Evolutionary conservation across 2,329 filamentous ascomycete species (phyloP).

Genomic region (Arthrobotrys megalospora): DNA sequence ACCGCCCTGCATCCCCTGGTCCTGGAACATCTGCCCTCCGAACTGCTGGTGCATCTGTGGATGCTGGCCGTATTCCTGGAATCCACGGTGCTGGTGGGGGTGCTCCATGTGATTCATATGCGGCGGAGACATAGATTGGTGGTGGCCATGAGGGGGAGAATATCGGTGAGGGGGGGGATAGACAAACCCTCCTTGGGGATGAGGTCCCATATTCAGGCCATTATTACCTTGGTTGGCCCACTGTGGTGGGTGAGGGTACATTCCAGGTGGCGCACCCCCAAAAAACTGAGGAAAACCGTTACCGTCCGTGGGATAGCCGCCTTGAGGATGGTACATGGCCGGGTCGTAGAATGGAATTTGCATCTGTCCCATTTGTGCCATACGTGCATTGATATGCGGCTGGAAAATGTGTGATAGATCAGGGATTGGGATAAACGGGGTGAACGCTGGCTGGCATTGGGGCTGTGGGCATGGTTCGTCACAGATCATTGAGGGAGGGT

Average conservation of each 20-base stretch:
- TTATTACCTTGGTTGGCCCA: conserved; percentile 35
- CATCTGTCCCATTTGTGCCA: conserved; percentile 30
- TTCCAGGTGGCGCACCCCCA: conserved; percentile 18
- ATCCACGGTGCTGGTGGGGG: conserved; percentile 25
- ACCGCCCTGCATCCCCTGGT: conserved; percentile 33
- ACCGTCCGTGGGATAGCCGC: conserved; percentile 33
- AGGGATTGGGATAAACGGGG: conserved; percentile 12
- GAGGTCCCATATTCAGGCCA: conserved; percentile 34
- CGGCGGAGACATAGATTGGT: conserved; percentile 7
- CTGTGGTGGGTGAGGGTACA: conserved; percentile 42
- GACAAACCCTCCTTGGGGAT: conserved; percentile 37
- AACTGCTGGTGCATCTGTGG: conserved; percentile 39
- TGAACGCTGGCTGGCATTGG: conserved; percentile 26
- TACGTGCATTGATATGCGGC: conserved; percentile 26
- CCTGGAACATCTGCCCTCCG: conserved; percentile 35
- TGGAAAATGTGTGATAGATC: conserved; percentile 48
- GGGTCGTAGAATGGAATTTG: conserved; percentile 39
- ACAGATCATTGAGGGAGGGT: conserved; percentile 46
- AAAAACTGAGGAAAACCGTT: conserved; percentile 29
- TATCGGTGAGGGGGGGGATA: conserved; percentile 32
- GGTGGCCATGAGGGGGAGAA: conserved; percentile 33
- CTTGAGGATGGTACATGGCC: conserved; percentile 33
- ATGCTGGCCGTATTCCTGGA: conserved; percentile 36
- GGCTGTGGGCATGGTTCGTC: conserved; percentile 53
- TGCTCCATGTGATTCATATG: conserved; percentile 39